These are phyloP conservation scores for Magnaporthiopsis incrustans DNA, from an alignment of 2,329 filamentous ascomycete genomes.

Conservation along the genomic window DNA sequence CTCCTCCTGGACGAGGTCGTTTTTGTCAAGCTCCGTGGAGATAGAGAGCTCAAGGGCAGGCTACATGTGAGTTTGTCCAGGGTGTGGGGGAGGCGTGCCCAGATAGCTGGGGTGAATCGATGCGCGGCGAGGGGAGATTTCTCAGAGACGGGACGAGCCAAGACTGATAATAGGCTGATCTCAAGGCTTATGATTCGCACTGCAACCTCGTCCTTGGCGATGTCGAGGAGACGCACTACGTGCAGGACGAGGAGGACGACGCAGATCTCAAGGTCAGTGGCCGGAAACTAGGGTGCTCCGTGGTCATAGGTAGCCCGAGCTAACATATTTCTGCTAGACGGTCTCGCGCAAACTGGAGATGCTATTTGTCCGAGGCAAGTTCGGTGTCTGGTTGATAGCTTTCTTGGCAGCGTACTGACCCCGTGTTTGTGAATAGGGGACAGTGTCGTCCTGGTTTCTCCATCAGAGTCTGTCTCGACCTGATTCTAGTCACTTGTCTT, in stretches of 20 bases:
- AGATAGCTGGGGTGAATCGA: neutral
- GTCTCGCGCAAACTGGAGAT: constrained; percentile 97
- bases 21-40: constrained; percentile 92
- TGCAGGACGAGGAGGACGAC: constrained; percentile 79
- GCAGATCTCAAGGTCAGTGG: constrained; percentile 61
- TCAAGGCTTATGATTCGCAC: constrained; percentile 92
- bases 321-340: constrained; percentile 46
- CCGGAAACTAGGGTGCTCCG: neutral
- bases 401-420: neutral
- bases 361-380: constrained; percentile 89
- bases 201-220: constrained; percentile 96
- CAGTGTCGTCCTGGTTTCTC: constrained; percentile 13
- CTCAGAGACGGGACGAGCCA: neutral
- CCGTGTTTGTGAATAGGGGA: constrained; percentile 14
- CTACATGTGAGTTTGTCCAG: constrained; percentile 68
- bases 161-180: neutral
- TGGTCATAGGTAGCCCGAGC: neutral
- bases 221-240: constrained; percentile 94
- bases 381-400: neutral
- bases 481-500: neutral
- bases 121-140: neutral
- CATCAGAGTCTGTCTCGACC: constrained; percentile 2
- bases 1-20: constrained; percentile 92
- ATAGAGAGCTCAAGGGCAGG: constrained; percentile 89
- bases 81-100: too few species aligned